Evolutionary conservation across 805 yeast genomes (phyloP).

Genomic region (Nematodospora valgi): DNA sequence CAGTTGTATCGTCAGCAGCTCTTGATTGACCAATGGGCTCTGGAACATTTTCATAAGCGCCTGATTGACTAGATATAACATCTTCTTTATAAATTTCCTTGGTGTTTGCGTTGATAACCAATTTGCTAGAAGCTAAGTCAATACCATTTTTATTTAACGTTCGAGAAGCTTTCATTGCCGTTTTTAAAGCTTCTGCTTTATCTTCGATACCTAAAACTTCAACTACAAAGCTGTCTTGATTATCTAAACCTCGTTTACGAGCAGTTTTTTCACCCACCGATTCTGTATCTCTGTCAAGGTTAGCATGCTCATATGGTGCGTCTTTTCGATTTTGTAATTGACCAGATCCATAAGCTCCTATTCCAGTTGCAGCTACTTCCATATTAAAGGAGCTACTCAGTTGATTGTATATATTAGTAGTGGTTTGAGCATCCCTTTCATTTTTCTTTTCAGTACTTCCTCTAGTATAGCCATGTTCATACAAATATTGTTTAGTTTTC

Average conservation of each 20-base stretch:
- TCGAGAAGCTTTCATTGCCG: conserved; percentile 30
- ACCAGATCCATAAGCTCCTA: conserved; percentile 5
- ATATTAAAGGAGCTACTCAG: conserved; percentile 4
- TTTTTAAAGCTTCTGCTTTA: conserved; percentile 23
- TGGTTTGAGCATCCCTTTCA: conserved; percentile 5
- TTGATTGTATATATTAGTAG: background rate
- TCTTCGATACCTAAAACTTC: conserved; percentile 36
- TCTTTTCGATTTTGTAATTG: too few species aligned
- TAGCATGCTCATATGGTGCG: conserved; percentile 2
- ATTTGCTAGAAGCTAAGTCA: conserved; percentile 30
- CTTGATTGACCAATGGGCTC: conserved; percentile 4
- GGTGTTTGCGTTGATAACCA: conserved; percentile 31
- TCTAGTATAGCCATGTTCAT: conserved; percentile 7
- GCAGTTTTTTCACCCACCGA: conserved; percentile 7
- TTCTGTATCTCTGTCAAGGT: background rate
- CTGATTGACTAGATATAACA: conserved; percentile 1
- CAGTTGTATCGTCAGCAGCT: conserved; percentile 1
- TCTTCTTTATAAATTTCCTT: conserved; percentile 28
- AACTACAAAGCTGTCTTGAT: conserved; percentile 15
- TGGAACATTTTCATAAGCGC: background rate
- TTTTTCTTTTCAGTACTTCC: conserved; percentile 4
- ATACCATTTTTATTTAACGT: conserved; percentile 29
- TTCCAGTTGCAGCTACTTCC: conserved; percentile 11
- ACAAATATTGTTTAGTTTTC: conserved; percentile 5
- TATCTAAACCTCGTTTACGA: background rate